Evolutionary conservation across 129 eudicot species (phyloP).

Genomic region (Erigeron canadensis): DNA sequence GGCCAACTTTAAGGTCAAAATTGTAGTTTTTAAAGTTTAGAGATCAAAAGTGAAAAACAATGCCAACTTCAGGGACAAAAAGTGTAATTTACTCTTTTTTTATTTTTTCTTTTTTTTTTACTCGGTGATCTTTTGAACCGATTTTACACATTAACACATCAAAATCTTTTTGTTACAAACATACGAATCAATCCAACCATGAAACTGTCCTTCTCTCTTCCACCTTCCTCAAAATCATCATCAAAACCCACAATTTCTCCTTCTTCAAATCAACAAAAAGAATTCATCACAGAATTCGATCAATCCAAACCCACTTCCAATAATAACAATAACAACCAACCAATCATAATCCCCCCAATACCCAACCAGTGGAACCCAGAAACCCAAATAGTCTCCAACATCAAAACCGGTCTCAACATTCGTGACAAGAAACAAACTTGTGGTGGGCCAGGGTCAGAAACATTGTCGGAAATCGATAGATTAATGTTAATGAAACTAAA

Average conservation of each 20-base stretch:
- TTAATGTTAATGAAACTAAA: constrained; percentile 49
- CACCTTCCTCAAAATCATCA: constrained; percentile 4
- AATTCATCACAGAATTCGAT: constrained; percentile 52
- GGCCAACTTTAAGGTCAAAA: no score
- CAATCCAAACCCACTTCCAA: constrained; percentile 34
- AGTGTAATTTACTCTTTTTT: no score
- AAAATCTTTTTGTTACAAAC: no score
- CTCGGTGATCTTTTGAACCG: no score
- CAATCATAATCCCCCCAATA: constrained; percentile 53
- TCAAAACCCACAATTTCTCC: constrained; percentile 26
- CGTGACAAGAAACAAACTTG: constrained; percentile 13
- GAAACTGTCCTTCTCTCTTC: constrained; percentile 31
- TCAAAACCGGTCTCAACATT: constrained; percentile 50
- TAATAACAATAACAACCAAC: constrained; percentile 8
- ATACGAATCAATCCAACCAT: not conserved
- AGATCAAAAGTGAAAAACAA: no score
- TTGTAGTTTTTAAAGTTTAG: no score
- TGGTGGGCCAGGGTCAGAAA: not conserved
- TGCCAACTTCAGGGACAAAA: no score
- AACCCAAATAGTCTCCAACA: constrained; percentile 21
- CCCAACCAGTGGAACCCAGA: constrained; percentile 45
- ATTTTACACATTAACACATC: no score
- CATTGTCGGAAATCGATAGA: constrained; percentile 26
- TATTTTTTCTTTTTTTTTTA: no score
- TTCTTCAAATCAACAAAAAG: constrained; percentile 6